Evolutionary conservation across 2,329 filamentous ascomycete species (phyloP), one percentile per base, ranked within the genome.

Genomic region (Neonectria punicea): DNA sequence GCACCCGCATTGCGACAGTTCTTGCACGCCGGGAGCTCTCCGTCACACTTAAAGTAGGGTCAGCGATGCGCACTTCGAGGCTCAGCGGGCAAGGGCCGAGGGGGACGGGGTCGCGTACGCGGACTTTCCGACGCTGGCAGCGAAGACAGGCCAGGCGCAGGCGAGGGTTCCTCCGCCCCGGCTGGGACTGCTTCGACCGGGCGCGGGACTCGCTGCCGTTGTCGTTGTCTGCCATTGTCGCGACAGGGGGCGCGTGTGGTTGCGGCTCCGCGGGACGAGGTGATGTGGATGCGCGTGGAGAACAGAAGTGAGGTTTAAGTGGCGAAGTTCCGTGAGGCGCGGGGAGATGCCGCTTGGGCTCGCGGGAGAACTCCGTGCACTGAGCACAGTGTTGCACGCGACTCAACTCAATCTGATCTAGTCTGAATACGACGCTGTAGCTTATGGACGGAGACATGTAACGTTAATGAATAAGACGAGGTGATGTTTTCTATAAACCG

Each of bases 121-220:
- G 80, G 70, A 86, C 85, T 73, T 86, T 86, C 28, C 84, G 78
- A 46, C 81, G 76, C 64, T 86, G 84, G 60, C 84, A 86, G 5
- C 79, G 74, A 18, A 72, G 69, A 67, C 75, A 75, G 0, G 76
- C 73, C 50, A 81, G 68, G 6, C 75, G 70, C 47, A 76, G 66
- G 16, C 77, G 68, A 28, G 71, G 67, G 32, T 73, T 77, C 10
- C 72, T 73, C 49, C 70, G 67, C 6, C 67, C 61, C 36, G 67
- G 65, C 14, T 71, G 73, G 9, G 41, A 51, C 58, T 64, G 61
- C 39, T 58, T 72, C 36, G 62, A 43, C 47, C 59, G 55, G 3
- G 62, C 57, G 2, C 50, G 66, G 30, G 61, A 64, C 16, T 50
- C 60, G 0, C 47, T 54, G 0, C 36, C 18, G 13, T 30, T 51